These are phyloP conservation scores for Candida dendrica DNA, from an alignment of 805 yeast genomes.

Conservation along the genomic window DNA sequence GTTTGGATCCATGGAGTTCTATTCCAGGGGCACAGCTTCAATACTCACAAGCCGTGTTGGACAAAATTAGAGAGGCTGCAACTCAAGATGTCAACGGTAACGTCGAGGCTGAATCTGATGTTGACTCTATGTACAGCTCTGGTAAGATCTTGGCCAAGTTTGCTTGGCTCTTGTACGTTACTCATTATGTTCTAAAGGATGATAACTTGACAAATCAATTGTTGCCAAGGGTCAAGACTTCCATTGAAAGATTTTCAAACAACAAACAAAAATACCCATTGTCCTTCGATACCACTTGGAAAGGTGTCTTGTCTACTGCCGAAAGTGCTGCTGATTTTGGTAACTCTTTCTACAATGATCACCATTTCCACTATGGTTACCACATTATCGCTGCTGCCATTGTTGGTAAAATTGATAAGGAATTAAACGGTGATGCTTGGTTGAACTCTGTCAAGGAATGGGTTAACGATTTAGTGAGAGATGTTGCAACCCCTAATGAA, in stretches of 20 bases:
- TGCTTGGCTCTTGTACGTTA: slow-evolving; percentile 76
- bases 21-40: slow-evolving; percentile 20
- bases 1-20: slow-evolving; percentile 37
- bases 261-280: slow-evolving; percentile 71
- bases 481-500: slow-evolving; percentile 53
- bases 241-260: slow-evolving; percentile 59
- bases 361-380: slow-evolving; percentile 72
- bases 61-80: slow-evolving; percentile 28
- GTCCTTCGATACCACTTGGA: slow-evolving; percentile 73
- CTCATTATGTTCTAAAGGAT: slow-evolving; percentile 59
- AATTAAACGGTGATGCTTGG: slow-evolving; percentile 44
- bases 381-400: slow-evolving; percentile 68
- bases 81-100: slow-evolving; percentile 26
- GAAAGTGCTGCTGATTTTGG: slow-evolving; percentile 60
- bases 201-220: slow-evolving; percentile 39
- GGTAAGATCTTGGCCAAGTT: slow-evolving; percentile 88
- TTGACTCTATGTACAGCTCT: slow-evolving; percentile 83
- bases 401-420: slow-evolving; percentile 46
- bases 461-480: slow-evolving; percentile 55
- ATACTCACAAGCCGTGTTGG: slow-evolving; percentile 24
- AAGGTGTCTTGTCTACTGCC: slow-evolving; percentile 69
- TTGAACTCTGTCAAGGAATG: slow-evolving; percentile 40
- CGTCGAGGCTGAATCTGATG: slow-evolving; percentile 40
- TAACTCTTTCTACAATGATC: slow-evolving; percentile 65
- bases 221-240: slow-evolving; percentile 53